phyloP scores from a whole-genome alignment of 164 flowering plant genomes.

The Dillenia suffruticosa region DNA sequence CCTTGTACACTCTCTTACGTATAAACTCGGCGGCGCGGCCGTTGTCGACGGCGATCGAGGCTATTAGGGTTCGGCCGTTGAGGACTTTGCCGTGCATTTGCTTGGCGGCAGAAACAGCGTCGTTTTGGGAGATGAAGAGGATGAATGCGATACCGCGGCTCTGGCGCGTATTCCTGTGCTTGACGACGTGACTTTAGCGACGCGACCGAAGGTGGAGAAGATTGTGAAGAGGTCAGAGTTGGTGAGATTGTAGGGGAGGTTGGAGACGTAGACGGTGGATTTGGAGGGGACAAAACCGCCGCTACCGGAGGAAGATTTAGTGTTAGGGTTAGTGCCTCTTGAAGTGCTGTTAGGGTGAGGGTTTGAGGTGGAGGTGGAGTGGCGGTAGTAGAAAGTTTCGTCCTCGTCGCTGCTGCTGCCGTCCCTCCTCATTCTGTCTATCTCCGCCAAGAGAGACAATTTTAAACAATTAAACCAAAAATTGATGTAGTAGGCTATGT shows the following conservation, averaged over 20 bases:
- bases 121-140: slow-evolving; percentile 63
- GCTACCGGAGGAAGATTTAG: slow-evolving; percentile 35
- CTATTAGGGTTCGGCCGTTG: slow-evolving; percentile 58
- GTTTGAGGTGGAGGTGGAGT: slow-evolving; percentile 24
- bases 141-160: slow-evolving; percentile 90
- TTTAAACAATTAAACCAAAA: no score
- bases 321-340: slow-evolving; percentile 1
- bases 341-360: background rate
- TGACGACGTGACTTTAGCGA: slow-evolving; percentile 85
- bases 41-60: slow-evolving; percentile 77
- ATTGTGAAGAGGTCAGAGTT: slow-evolving; percentile 91
- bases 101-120: slow-evolving; percentile 58
- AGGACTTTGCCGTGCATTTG: slow-evolving; percentile 70
- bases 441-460: background rate
- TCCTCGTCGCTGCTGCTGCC: slow-evolving; percentile 65
- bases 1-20: slow-evolving; percentile 68
- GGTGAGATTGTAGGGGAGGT: slow-evolving; percentile 76
- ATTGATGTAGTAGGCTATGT: no score
- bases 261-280: slow-evolving; percentile 84
- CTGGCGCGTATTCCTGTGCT: slow-evolving; percentile 57
- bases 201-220: slow-evolving; percentile 94
- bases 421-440: slow-evolving; percentile 16
- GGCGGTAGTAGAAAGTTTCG: slow-evolving; percentile 71
- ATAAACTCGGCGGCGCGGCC: slow-evolving; percentile 89
- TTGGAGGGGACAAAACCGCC: slow-evolving; percentile 91